Evolutionary conservation across 1,284 basidiomycete genomes (phyloP).

Genomic region (Coniferiporia weirii): DNA sequence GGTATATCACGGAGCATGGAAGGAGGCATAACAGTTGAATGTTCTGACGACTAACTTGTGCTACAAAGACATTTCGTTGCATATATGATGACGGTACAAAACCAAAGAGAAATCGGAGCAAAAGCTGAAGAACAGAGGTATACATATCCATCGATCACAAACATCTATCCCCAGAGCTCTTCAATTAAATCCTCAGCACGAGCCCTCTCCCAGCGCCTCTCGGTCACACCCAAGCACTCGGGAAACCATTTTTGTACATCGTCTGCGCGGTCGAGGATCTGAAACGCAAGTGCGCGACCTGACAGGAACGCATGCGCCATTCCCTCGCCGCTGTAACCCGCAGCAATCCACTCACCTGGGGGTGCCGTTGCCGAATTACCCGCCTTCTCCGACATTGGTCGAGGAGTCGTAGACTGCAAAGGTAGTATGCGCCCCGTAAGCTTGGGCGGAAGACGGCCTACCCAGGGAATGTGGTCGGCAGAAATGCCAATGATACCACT

Average conservation of each 20-base stretch:
- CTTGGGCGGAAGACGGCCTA: constrained; percentile 42
- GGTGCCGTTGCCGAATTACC: background rate
- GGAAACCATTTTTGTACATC: constrained; percentile 44
- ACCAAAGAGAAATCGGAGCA: too few species aligned
- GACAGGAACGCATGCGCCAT: constrained; percentile 65
- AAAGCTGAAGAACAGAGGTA: background rate
- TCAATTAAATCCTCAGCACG: constrained; percentile 28
- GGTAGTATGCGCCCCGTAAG: constrained; percentile 31
- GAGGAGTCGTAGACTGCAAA: constrained; percentile 19
- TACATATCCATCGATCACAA: background rate
- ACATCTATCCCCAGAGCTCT: constrained; percentile 15
- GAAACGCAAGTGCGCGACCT: constrained; percentile 49
- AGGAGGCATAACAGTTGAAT: background rate
- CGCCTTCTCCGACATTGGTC: constrained; percentile 7
- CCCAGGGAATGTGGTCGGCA: constrained; percentile 50
- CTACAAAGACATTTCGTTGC: too few species aligned
- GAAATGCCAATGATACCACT: constrained; percentile 55
- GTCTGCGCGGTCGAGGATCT: constrained; percentile 40
- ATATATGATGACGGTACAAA: too few species aligned
- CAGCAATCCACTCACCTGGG: constrained; percentile 48
- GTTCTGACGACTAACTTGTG: background rate
- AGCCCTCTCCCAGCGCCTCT: constrained; percentile 44
- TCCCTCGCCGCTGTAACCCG: constrained; percentile 60
- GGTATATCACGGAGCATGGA: background rate
- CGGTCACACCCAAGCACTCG: constrained; percentile 43